These are phyloP conservation scores for Schizochytrium sp. DNA, from an alignment of 108 stramenopile genomes.

Conservation along the genomic window DNA sequence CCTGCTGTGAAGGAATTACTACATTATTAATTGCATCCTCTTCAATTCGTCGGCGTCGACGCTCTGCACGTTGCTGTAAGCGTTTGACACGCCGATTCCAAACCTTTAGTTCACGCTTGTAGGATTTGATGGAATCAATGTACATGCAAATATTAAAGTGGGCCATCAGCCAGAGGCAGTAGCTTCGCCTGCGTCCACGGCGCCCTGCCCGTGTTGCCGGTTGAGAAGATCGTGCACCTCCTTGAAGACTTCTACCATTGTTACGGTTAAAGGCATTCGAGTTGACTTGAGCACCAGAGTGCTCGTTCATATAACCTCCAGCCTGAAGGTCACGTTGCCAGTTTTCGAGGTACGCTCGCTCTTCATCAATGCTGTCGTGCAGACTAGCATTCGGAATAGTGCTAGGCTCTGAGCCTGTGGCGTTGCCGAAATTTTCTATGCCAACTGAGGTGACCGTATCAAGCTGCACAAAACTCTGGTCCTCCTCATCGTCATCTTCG, in stretches of 20 bases:
- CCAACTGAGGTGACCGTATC: not conserved
- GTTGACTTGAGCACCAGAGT: not conserved
- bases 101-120: slow-evolving; percentile 34
- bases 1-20: slow-evolving; percentile 29
- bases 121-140: slow-evolving; percentile 33
- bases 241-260: not conserved
- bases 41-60: not conserved
- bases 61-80: not conserved
- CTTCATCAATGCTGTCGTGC: slow-evolving; percentile 17
- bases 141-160: slow-evolving; percentile 35
- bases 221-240: not conserved
- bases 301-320: not conserved
- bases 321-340: slow-evolving; percentile 43
- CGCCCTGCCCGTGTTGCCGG: not conserved
- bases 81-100: slow-evolving; percentile 57
- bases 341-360: not conserved
- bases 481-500: not conserved
- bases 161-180: slow-evolving; percentile 42
- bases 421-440: not conserved
- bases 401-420: not conserved
- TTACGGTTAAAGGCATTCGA: not conserved
- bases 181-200: not conserved
- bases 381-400: slow-evolving; percentile 1
- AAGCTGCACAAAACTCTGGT: not conserved
- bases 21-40: slow-evolving; percentile 21